Percentiles rank a stretch among this genome's conserved stretches.
Conservation (phyloP, 176 grass and related monocot species). For the Cymbopogon citratus region DNA sequence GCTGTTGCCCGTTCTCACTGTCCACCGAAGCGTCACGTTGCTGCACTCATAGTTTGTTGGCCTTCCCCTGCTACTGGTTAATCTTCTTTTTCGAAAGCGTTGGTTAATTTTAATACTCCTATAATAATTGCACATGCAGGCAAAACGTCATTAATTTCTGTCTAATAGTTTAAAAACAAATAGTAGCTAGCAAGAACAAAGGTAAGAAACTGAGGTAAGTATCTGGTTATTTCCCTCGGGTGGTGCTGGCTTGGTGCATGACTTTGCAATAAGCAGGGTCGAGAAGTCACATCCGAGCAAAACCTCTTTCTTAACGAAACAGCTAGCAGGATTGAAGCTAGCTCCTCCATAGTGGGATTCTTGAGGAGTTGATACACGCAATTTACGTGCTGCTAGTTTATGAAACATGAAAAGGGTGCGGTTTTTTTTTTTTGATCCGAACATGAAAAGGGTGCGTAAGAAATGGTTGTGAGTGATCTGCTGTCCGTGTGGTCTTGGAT, state of each 20-base stretch:
- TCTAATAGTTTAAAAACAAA: too few species aligned
- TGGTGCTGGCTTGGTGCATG: neutral
- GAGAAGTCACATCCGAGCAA: neutral
- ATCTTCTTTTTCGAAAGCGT: neutral
- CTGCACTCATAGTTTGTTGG: neutral
- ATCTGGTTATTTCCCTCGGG: neutral
- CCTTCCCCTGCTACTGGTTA: neutral
- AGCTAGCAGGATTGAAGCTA: neutral
- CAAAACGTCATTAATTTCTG: neutral
- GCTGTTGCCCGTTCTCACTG: constrained; percentile 10
- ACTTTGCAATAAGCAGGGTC: neutral
- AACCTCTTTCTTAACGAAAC: neutral
- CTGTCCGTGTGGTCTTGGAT: too few species aligned
- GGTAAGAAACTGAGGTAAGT: too few species aligned
- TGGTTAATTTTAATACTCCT: neutral
- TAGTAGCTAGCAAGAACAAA: too few species aligned
- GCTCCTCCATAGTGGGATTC: neutral
- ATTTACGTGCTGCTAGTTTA: neutral
- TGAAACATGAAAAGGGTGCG: too few species aligned
- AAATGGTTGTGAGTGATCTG: too few species aligned
- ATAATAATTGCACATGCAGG: neutral
- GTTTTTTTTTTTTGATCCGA: too few species aligned
- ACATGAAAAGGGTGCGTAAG: too few species aligned
- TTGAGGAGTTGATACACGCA: neutral
- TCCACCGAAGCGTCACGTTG: neutral